Evolutionary conservation across 305 asterid genomes (phyloP).

Genomic region (Andrographis paniculata): DNA sequence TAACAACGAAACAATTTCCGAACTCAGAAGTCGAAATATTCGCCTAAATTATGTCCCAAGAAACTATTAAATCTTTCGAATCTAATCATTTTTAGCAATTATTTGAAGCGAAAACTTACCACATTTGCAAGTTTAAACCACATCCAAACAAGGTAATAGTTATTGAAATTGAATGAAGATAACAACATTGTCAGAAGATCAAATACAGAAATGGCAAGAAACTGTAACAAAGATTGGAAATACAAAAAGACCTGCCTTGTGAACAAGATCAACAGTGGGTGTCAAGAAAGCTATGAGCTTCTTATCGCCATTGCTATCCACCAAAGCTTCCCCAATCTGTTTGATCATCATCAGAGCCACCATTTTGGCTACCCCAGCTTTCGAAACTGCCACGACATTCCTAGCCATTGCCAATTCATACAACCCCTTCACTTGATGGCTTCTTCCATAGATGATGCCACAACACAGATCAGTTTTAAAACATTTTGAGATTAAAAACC

Average conservation of each 20-base stretch:
- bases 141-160: too few species aligned
- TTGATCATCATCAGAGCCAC: constrained; percentile 63
- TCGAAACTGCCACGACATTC: constrained; percentile 67
- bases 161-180: too few species aligned
- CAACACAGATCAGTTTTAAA: constrained; percentile 6
- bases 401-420: constrained; percentile 67
- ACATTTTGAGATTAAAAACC: too few species aligned
- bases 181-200: too few species aligned
- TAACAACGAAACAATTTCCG: too few species aligned
- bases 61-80: constrained; percentile 12
- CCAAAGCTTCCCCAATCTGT: constrained; percentile 51
- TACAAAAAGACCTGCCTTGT: constrained; percentile 48
- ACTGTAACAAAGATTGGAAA: too few species aligned
- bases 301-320: constrained; percentile 31
- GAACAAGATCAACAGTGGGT: constrained; percentile 80
- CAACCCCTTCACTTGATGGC: constrained; percentile 55
- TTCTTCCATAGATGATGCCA: constrained; percentile 13
- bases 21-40: background rate
- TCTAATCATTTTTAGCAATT: too few species aligned
- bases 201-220: too few species aligned
- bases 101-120: too few species aligned
- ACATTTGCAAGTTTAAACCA: too few species aligned
- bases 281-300: constrained; percentile 64
- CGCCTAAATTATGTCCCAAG: too few species aligned
- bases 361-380: constrained; percentile 52